phyloP scores from a whole-genome alignment of 768 basidiomycete genomes.

The Rhodotorula babjevae region DNA sequence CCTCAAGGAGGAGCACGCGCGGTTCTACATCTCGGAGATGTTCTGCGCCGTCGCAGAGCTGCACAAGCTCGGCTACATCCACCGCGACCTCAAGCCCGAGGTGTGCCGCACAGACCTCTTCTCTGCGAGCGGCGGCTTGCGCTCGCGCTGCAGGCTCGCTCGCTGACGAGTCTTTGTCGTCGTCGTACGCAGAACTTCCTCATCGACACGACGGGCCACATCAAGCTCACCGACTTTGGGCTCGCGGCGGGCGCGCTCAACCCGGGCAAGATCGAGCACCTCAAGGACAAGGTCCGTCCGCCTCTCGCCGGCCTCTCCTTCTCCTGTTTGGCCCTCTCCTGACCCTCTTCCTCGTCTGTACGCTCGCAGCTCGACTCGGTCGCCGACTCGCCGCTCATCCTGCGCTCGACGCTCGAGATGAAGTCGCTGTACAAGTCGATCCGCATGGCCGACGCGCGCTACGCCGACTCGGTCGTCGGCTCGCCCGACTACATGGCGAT shows the following conservation, averaged over 20 bases:
- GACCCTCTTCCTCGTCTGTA: no score
- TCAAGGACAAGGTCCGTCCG: slow-evolving; percentile 73
- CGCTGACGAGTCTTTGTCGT: not conserved
- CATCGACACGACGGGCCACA: slow-evolving; percentile 89
- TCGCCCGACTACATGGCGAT: slow-evolving; percentile 97
- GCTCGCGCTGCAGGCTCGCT: not conserved
- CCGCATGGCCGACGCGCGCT: slow-evolving; percentile 80
- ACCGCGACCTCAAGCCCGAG: slow-evolving; percentile 96
- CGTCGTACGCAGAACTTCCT: slow-evolving; percentile 72
- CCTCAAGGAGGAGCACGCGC: slow-evolving; percentile 91
- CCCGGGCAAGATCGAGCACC: slow-evolving; percentile 85
- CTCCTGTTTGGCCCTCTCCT: not conserved
- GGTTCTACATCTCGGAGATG: slow-evolving; percentile 98
- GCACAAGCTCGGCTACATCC: slow-evolving; percentile 96
- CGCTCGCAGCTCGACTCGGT: slow-evolving; percentile 78
- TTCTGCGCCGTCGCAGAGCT: slow-evolving; percentile 87
- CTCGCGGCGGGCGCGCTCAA: slow-evolving; percentile 93
- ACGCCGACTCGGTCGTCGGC: slow-evolving; percentile 95
- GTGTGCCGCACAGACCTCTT: slow-evolving; percentile 50
- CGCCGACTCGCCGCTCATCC: slow-evolving; percentile 83
- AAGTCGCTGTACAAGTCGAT: slow-evolving; percentile 91
- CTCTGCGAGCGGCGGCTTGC: no score
- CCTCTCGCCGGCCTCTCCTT: not conserved
- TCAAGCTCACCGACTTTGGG: slow-evolving; percentile 96
- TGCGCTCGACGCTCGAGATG: slow-evolving; percentile 86